Base-by-base conservation (phyloP, 2,329 filamentous ascomycete genomes). In the Bipolaris oryzae region DNA sequence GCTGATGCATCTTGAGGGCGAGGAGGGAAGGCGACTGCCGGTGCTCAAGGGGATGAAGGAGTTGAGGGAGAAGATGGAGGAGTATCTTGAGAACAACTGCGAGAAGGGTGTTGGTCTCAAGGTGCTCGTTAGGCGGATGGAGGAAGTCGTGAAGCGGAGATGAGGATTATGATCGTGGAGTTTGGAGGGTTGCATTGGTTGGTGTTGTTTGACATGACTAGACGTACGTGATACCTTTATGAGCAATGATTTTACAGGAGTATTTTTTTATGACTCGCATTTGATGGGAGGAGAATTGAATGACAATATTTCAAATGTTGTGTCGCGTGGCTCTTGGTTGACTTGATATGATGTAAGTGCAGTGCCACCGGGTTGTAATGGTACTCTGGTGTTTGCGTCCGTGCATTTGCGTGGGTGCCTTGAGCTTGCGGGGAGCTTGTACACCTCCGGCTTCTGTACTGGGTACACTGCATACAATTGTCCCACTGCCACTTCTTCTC, bases 11-110 rank as follows among this genome's bases (percentile, higher is more conserved):
- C 76, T 85, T n/a, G 84, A 84, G 9, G 79, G 72, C 1, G 92
- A 93, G 75, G 87, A 87, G 25, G 86, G 81, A 1, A 77, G 74
- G n/a, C 84, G 78, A 64, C 83, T 97, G 83, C 94, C 94, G 0
- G 84, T 94, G 4, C 74, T 90, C 55, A 86, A 81, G 70, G 85
- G 89, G 1, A 86, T 97, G 86, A 84, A 81, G 66, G 74, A 72
- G 25, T 81, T 90, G 11, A 83, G 94, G 60, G 87, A 90, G 78
- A 82, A 82, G 70, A 96, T 98, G 92, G 93, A 97, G 79, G 71
- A 54, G 2, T 96, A 91, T 89, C 78, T 98, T 53, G 88, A 89
- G 77, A 82, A 74, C 9, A 95, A 96, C 74, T 90, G 89, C 63
- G 93, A 96, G 79, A 89, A 87, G 70, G 93, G 93, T 0, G 78